Percentiles rank a stretch among this genome's conserved stretches.
phyloP scores from a whole-genome alignment of 1,284 basidiomycete species.

The Rhodotorula glutinis region DNA sequence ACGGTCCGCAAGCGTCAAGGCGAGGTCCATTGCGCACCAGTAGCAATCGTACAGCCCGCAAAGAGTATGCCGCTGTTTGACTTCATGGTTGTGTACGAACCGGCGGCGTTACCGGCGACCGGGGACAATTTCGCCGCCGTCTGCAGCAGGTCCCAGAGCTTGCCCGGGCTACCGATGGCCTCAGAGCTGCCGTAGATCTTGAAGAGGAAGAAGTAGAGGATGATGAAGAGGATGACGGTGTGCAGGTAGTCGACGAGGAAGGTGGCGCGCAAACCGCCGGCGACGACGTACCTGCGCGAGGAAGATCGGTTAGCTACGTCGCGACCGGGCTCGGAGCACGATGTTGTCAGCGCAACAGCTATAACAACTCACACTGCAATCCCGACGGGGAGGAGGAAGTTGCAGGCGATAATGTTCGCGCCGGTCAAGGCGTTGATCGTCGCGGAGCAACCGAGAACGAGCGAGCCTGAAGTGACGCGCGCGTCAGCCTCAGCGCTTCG shows the following conservation, averaged over 20 bases:
- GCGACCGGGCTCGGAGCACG: too few species aligned
- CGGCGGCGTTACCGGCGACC: conserved; percentile 57
- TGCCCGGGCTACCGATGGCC: conserved; percentile 56
- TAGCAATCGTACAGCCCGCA: conserved; percentile 58
- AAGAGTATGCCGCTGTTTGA: conserved; percentile 48
- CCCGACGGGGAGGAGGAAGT: conserved; percentile 68
- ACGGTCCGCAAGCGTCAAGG: too few species aligned
- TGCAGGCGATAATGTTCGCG: conserved; percentile 67
- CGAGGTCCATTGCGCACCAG: too few species aligned
- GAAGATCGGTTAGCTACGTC: neutral
- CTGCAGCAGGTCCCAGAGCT: conserved; percentile 43
- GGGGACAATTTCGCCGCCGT: conserved; percentile 53
- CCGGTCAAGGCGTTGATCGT: conserved; percentile 75
- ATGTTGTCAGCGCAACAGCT: too few species aligned
- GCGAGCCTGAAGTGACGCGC: conserved; percentile 1
- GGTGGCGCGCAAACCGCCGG: conserved; percentile 50
- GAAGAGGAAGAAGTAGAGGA: conserved; percentile 66
- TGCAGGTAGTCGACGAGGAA: conserved; percentile 57
- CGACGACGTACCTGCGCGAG: neutral
- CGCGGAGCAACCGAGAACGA: conserved; percentile 56
- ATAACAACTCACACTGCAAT: conserved; percentile 51
- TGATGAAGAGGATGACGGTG: conserved; percentile 66
- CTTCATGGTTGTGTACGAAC: conserved; percentile 68
- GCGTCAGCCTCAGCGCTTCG: too few species aligned
- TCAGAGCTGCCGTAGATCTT: conserved; percentile 65